Evolutionary conservation across 2,329 filamentous ascomycete species (phyloP), one percentile per base, ranked within the genome.

Genomic region (Dothistroma septosporum): DNA sequence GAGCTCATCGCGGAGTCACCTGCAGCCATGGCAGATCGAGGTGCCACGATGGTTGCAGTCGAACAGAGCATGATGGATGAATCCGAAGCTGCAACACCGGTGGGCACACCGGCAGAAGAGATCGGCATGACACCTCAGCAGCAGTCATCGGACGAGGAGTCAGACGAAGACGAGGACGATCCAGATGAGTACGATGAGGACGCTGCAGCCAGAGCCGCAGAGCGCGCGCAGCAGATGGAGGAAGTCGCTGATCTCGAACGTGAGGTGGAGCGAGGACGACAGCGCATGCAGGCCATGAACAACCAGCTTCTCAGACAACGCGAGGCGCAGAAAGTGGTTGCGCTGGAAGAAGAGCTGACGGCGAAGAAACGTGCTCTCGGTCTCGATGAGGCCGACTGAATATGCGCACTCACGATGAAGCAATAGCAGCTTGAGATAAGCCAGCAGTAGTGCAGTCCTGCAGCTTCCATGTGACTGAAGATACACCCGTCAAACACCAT

Each of bases 111-210:
- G 37, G 66, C 64, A 46, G 64, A 61, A 44, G 67, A 69, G 0
- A 65, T 64, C 22, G 64, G 62, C 31, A 65, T 66, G 33, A 63
- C 66, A 21, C 61, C 69, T 22, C 61, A 70, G 28, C 68, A 68
- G 22, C 69, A 66, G 24, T 73, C 75, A 53, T 77, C 78, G 37
- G 78, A 78, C 7, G 75, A 72, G 37, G 76, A 80, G n/a, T 78
- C 79, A 46, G 78, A 77, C 9, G 78, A 79, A 19, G 80, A 78
- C 12, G 76, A 74, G 7, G 76, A 76, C 89, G 46, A 49, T 22
- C 37, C 33, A 12, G 57, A 72, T 5, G 70, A 72, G 14, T 72
- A 72, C 24, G 86, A 88, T 57, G 89, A 90, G 58, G 89, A 92
- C 60, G 87, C 79, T 2, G 76, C 76, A 2, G 81, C 79, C 19